Percentiles rank a stretch among this genome's conserved stretches.
Conservation (phyloP, 768 basidiomycete species). For the Suillus luteus region DNA sequence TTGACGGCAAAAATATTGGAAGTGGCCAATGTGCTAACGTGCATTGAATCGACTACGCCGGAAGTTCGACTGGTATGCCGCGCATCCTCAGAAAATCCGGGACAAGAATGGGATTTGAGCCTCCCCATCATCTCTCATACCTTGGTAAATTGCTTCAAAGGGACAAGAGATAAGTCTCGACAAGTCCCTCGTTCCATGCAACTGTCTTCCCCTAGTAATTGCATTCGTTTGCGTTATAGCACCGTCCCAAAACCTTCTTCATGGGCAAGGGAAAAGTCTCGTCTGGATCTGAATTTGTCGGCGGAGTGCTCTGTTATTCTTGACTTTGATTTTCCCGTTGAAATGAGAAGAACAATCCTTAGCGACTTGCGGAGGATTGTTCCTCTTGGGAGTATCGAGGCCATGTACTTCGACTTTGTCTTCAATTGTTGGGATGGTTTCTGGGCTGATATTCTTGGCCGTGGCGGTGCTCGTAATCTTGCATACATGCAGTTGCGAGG, state of each 20-base stretch:
- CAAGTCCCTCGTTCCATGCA: neutral
- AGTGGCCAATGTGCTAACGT: slow-evolving; percentile 1
- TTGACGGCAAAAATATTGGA: neutral
- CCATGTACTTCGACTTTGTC: too few relatives aligned
- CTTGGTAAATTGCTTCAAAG: neutral
- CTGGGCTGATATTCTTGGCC: neutral
- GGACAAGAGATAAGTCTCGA: neutral
- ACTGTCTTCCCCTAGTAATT: neutral
- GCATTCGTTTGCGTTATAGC: slow-evolving; percentile 1
- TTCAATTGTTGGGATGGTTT: slow-evolving; percentile 1
- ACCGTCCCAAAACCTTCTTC: neutral
- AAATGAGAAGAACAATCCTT: neutral
- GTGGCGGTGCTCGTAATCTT: neutral
- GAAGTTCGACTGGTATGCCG: neutral
- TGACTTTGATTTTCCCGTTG: neutral
- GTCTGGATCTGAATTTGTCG: neutral
- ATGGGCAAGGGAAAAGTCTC: neutral
- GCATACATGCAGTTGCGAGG: neutral
- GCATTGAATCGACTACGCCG: neutral
- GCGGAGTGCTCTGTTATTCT: neutral
- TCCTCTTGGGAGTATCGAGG: neutral
- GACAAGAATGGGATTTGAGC: neutral
- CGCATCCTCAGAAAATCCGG: neutral
- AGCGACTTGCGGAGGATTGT: neutral
- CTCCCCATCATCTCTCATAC: neutral